Conservation (phyloP, 1,284 basidiomycete genomes). For the Leccinum subrobustum region DNA sequence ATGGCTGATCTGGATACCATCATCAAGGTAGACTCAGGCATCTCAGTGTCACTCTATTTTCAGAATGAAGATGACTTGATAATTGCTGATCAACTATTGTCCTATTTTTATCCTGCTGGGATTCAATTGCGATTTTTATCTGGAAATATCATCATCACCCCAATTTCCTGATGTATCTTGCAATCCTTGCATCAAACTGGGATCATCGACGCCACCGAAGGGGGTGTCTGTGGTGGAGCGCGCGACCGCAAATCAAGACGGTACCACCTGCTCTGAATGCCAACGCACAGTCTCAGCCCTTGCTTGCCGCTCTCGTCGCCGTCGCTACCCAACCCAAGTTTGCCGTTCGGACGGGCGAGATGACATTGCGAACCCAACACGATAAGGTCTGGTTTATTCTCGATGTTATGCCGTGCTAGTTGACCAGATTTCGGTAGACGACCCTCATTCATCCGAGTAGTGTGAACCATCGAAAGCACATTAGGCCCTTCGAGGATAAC, state of each 20-base stretch:
- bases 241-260: constrained; percentile 31
- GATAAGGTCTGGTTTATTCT: constrained; percentile 70
- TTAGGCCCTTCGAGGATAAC: constrained; percentile 43
- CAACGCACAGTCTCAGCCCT: constrained; percentile 74
- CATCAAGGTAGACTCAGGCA: too few species aligned
- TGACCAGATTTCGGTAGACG: constrained; percentile 39
- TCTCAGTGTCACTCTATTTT: too few species aligned
- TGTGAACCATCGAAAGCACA: constrained; percentile 77
- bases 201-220: constrained; percentile 77
- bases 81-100: too few species aligned
- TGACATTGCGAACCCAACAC: constrained; percentile 73
- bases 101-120: too few species aligned
- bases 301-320: constrained; percentile 86
- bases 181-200: constrained; percentile 79
- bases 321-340: constrained; percentile 93
- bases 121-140: too few species aligned
- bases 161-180: too few species aligned
- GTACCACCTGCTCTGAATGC: constrained; percentile 73
- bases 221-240: constrained; percentile 41
- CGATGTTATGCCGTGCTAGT: constrained; percentile 7
- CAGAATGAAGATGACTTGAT: too few species aligned
- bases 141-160: too few species aligned
- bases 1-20: too few species aligned
- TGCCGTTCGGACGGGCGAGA: constrained; percentile 78
- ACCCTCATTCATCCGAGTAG: constrained; percentile 84